Evolutionary conservation across 2,329 filamentous ascomycete species (phyloP).

Genomic region (Colletotrichum gloeosporioides): DNA sequence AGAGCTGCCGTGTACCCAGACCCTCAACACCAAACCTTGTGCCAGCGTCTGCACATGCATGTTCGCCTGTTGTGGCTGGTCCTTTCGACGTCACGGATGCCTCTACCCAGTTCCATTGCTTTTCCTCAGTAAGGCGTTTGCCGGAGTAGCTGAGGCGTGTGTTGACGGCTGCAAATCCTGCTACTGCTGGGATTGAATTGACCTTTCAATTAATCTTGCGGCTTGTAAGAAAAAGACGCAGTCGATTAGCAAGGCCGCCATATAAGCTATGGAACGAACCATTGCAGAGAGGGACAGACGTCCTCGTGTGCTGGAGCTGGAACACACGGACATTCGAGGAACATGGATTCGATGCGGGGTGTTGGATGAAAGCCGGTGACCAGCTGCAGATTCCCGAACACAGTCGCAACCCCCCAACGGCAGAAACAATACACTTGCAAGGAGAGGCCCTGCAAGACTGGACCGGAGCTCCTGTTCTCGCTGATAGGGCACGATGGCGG

Average conservation of each 20-base stretch:
- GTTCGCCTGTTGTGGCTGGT: background rate
- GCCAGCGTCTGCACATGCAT: constrained; percentile 14
- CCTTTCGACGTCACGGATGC: background rate
- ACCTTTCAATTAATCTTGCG: background rate
- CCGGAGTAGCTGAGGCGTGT: background rate
- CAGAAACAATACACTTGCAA: background rate
- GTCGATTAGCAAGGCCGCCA: background rate
- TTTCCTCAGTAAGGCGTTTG: background rate
- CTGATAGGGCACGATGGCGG: background rate
- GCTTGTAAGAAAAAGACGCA: background rate
- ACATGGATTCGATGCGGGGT: constrained; percentile 9
- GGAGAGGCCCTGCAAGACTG: background rate
- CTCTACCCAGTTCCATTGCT: background rate
- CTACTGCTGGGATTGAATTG: background rate
- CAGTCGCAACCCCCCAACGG: background rate
- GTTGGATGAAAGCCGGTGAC: background rate
- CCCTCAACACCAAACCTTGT: constrained; percentile 9
- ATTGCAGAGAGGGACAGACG: background rate
- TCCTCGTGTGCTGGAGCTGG: background rate
- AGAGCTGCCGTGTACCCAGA: constrained; percentile 13
- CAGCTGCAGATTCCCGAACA: background rate
- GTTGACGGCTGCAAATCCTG: background rate
- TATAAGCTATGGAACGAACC: background rate
- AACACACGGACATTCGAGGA: background rate
- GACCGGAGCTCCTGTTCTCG: background rate